Percentiles rank a stretch among this genome's conserved stretches.
phyloP scores from a whole-genome alignment of 495 filamentous ascomycete genomes.

The Hypoxylon fragiforme region DNA sequence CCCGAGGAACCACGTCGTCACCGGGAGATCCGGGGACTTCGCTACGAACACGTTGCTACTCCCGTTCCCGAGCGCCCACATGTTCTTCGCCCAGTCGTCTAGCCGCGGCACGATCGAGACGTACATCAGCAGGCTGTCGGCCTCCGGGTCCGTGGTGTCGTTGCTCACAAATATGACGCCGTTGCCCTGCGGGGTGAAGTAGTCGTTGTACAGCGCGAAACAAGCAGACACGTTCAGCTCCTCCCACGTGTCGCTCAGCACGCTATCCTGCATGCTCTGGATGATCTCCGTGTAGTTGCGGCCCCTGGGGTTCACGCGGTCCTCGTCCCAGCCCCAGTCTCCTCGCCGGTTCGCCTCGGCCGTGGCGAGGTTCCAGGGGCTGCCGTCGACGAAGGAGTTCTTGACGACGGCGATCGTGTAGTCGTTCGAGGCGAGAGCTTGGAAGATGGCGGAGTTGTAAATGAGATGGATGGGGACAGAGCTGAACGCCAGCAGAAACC shows the following conservation, averaged over 20 bases:
- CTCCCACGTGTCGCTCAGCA: conserved; percentile 9
- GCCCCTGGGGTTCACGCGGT: conserved; percentile 14
- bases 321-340: conserved; percentile 21
- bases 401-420: conserved; percentile 41
- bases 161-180: conserved; percentile 38
- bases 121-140: conserved; percentile 36
- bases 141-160: conserved; percentile 4
- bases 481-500: conserved; percentile 35
- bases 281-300: conserved; percentile 27
- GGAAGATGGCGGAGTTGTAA: conserved; percentile 49
- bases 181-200: conserved; percentile 36
- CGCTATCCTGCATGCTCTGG: conserved; percentile 25
- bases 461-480: conserved; percentile 46
- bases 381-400: conserved; percentile 32
- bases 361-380: conserved; percentile 12
- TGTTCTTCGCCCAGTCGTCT: conserved; percentile 39
- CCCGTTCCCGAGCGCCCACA: conserved; percentile 38
- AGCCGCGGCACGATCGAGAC: conserved; percentile 30
- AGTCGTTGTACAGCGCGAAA: conserved; percentile 35
- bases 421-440: conserved; percentile 42
- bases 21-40: conserved; percentile 1
- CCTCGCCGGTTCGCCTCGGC: conserved; percentile 6
- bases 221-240: conserved; percentile 30
- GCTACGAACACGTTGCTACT: conserved; percentile 2
- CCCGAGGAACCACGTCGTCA: conserved; percentile 31